Evolutionary conservation across 2,329 filamentous ascomycete species (phyloP).

Genomic region (Penicillium sp.): DNA sequence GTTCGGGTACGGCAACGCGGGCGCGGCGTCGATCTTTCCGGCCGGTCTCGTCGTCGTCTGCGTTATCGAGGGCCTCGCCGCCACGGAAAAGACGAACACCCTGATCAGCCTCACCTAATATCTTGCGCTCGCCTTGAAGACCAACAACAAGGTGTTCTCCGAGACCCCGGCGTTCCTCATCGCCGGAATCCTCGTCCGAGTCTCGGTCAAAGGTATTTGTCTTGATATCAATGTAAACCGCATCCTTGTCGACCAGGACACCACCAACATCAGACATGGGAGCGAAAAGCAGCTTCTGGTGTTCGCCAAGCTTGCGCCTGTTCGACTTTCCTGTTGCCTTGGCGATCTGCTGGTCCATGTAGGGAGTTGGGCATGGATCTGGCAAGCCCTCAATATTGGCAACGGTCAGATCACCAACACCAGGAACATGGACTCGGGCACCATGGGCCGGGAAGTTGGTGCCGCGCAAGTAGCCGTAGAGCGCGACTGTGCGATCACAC

Average conservation of each 20-base stretch:
- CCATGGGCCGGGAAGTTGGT: constrained; percentile 87
- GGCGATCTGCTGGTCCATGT: constrained; percentile 80
- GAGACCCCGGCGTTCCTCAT: constrained; percentile 71
- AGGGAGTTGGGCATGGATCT: constrained; percentile 92
- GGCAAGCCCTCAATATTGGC: constrained; percentile 81
- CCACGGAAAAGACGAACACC: constrained; percentile 84
- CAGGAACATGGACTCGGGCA: constrained; percentile 86
- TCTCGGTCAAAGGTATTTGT: constrained; percentile 68
- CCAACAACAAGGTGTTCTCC: constrained; percentile 93
- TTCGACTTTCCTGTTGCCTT: constrained; percentile 81
- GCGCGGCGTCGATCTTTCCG: constrained; percentile 54
- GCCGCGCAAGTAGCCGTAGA: constrained; percentile 91
- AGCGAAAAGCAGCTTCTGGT: constrained; percentile 93
- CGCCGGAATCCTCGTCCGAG: constrained; percentile 58
- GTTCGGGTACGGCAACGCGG: constrained; percentile 50
- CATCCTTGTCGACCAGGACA: constrained; percentile 93
- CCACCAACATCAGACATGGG: constrained; percentile 98
- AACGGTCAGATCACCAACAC: constrained; percentile 83
- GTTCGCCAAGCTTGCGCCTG: constrained; percentile 81
- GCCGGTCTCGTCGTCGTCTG: constrained; percentile 56
- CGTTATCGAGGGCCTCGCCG: constrained; percentile 63
- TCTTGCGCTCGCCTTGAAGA: constrained; percentile 74
- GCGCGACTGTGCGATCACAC: constrained; percentile 83
- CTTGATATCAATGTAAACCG: constrained; percentile 81
- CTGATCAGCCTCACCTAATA: constrained; percentile 77